phyloP scores from a whole-genome alignment of 2,329 filamentous ascomycete genomes.

The Fusarium neocosmosporiellum region DNA sequence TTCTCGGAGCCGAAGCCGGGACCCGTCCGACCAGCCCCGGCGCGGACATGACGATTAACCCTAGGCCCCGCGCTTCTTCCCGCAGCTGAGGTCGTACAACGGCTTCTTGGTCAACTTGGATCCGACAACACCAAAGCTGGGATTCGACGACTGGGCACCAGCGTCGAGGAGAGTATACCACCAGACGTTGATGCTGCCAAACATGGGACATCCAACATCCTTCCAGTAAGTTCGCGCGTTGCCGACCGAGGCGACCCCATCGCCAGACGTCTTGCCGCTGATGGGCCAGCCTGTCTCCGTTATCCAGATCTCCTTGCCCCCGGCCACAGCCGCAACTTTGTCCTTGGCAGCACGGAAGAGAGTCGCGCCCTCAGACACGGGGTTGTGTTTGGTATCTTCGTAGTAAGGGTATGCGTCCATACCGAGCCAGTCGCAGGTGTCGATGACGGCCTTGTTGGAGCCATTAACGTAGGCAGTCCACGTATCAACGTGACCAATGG shows the following conservation, averaged over 20 bases:
- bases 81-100: constrained; percentile 71
- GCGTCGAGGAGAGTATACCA: constrained; percentile 83
- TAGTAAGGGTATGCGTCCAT: constrained; percentile 90
- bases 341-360: constrained; percentile 77
- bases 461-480: constrained; percentile 84
- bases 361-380: constrained; percentile 69
- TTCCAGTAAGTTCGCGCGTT: constrained; percentile 88
- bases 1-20: constrained; percentile 16
- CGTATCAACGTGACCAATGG: constrained; percentile 88
- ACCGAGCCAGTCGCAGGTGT: constrained; percentile 81
- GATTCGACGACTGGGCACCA: constrained; percentile 67
- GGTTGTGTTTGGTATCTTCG: constrained; percentile 75
- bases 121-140: constrained; percentile 78
- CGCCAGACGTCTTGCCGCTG: constrained; percentile 70
- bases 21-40: background rate
- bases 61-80: background rate
- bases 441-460: constrained; percentile 76
- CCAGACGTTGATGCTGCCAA: constrained; percentile 74
- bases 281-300: constrained; percentile 92
- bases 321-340: constrained; percentile 67
- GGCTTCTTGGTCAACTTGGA: constrained; percentile 63
- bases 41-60: background rate
- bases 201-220: constrained; percentile 77
- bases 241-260: constrained; percentile 69
- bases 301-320: constrained; percentile 82